Conservation (phyloP, 305 asterid genomes). For the Lippia alba region DNA sequence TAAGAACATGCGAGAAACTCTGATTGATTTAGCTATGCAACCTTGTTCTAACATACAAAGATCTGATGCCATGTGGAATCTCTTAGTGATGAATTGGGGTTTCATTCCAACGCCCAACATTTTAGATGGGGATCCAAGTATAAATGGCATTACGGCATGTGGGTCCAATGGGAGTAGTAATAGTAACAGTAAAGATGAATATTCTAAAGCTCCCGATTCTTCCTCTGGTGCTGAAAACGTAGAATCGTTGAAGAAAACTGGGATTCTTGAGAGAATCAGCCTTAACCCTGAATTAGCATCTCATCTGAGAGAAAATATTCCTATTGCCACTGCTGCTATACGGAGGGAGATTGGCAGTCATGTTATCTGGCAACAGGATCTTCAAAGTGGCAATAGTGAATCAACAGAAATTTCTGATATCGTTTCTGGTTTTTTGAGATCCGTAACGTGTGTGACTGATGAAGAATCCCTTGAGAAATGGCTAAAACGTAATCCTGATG, state of each 20-base stretch:
- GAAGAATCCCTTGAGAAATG: conserved; percentile 17
- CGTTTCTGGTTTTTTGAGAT: conserved; percentile 4
- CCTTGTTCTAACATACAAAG: conserved; percentile 3
- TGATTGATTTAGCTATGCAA: conserved; percentile 3
- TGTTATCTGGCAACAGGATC: background rate
- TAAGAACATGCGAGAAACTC: conserved; percentile 9
- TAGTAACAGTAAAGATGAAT: conserved; percentile 8
- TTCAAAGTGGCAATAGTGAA: background rate
- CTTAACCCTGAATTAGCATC: conserved; percentile 1
- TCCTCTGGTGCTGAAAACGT: conserved; percentile 23
- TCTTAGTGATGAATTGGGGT: conserved; percentile 30
- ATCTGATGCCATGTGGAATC: conserved; percentile 37
- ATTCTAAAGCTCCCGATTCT: background rate
- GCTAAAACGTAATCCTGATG: conserved; percentile 24
- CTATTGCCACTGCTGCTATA: conserved; percentile 16
- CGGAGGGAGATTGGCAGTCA: conserved; percentile 49
- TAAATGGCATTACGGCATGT: background rate
- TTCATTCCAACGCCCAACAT: conserved; percentile 11
- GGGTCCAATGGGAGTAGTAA: background rate
- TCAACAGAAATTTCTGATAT: conserved; percentile 3
- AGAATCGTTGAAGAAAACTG: conserved; percentile 11
- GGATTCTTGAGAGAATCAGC: conserved; percentile 23
- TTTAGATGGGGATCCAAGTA: background rate
- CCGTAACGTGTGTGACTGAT: conserved; percentile 2
- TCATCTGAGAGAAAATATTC: background rate